Base-by-base conservation (phyloP, 306 rosid species). In the Elaeagnus macrophylla region DNA sequence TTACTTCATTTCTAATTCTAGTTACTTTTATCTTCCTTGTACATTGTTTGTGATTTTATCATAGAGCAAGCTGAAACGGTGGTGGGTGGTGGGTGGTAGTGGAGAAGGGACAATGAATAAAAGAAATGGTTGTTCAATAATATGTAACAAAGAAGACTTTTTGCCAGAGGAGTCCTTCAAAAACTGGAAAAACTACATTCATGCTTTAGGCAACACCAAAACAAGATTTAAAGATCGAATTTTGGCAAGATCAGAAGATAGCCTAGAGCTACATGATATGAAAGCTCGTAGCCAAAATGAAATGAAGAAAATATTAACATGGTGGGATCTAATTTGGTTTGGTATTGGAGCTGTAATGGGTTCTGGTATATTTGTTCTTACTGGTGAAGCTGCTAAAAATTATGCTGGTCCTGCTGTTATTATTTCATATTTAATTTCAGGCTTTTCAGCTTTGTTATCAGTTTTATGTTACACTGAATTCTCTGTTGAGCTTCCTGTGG, bases 301-400 rank as follows among this genome's bases (percentile, higher is more conserved):
- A 53, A 72, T 73, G 78, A 67, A 67, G 67, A 73, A 52, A 18
- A 62, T 38, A 8, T 66, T 73, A 7, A 62, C 45, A 11, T 67
- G 78, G 78, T 73, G 69, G 70, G 73, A 73, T 25, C 52, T 73
- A 12, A 39, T 62, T 2, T 73, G 69, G 73, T 73, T 73, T 7
- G 70, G 70, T 7, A 39, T 73, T 0, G 73, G 73, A 12, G 39
- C 62, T 0, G 42, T 73, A 16, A 18, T 67, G 48, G 70, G 73
- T 2, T 48, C 78, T 0, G 64, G 73, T 14, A 62, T 73, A 38
- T 67, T 73, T 8, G 74, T 73, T 5, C 73, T 67, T 50, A 67
- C 74, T 0, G 63, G 70, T 5, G 55, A 57, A 35, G 63, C 66
- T 1, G 58, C 69, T 2, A 39, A 54, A n/a, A 48, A 57, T 5